These are phyloP conservation scores for Cladophialophora exuberans DNA, from an alignment of 2,329 filamentous ascomycete species.

Conservation along the genomic window DNA sequence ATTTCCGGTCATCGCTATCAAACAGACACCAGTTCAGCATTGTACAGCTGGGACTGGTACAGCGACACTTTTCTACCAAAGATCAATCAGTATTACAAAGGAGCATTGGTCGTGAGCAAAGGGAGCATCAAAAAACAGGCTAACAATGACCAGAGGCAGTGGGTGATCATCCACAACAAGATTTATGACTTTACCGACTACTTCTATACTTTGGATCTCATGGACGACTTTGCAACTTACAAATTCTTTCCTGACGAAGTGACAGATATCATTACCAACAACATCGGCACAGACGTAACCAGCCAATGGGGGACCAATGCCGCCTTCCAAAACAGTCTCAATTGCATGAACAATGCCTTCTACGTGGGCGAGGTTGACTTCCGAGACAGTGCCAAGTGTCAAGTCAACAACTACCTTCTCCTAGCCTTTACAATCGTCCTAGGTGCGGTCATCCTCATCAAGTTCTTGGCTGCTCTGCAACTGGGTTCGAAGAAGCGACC, in stretches of 20 bases:
- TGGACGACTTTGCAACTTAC: conserved; percentile 61
- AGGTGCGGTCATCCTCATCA: conserved; percentile 76
- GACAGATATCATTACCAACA: conserved; percentile 69
- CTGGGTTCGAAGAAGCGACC: conserved; percentile 90
- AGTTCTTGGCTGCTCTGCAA: conserved; percentile 91
- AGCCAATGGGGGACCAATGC: conserved; percentile 59
- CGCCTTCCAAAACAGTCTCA: conserved; percentile 67
- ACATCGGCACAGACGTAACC: conserved; percentile 80
- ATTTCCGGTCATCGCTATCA: conserved; percentile 66
- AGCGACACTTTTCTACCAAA: conserved; percentile 70
- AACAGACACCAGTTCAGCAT: conserved; percentile 58
- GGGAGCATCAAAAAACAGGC: conserved; percentile 67
- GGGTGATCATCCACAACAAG: conserved; percentile 75
- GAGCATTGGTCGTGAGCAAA: conserved; percentile 74
- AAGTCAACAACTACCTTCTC: conserved; percentile 88
- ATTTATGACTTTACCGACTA: conserved; percentile 94
- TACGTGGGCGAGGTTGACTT: conserved; percentile 86
- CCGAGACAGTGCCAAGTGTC: conserved; percentile 72
- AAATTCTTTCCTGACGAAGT: conserved; percentile 73
- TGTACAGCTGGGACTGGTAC: conserved; percentile 77
- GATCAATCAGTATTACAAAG: conserved; percentile 86
- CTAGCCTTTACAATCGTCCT: conserved; percentile 85
- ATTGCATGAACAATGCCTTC: conserved; percentile 82
- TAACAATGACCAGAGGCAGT: conserved; percentile 67
- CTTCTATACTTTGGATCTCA: conserved; percentile 70